Evolutionary conservation across 2,329 filamentous ascomycete genomes (phyloP).

Genomic region (Sporothrix luriei): DNA sequence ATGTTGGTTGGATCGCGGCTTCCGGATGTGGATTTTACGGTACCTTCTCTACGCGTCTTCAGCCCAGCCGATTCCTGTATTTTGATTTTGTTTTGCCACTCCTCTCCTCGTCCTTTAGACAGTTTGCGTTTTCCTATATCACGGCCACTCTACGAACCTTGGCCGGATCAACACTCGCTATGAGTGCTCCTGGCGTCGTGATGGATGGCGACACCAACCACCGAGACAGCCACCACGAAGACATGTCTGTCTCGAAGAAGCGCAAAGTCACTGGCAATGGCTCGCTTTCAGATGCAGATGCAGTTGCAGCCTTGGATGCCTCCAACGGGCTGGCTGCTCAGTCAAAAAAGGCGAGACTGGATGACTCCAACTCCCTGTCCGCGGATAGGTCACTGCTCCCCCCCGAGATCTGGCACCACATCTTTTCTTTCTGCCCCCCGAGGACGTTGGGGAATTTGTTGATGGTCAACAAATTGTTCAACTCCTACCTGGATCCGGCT

Average conservation of each 20-base stretch:
- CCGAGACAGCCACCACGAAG: not conserved
- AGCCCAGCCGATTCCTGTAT: not conserved
- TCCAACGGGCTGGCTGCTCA: not conserved
- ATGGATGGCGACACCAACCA: not conserved
- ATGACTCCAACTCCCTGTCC: not conserved
- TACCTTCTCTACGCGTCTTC: not conserved
- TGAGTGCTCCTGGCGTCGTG: not conserved
- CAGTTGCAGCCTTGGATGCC: not conserved
- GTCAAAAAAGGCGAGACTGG: constrained; percentile 42
- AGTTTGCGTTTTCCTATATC: not conserved
- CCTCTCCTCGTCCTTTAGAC: not conserved
- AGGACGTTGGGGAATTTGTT: constrained; percentile 65
- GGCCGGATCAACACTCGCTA: not conserved
- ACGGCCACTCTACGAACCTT: not conserved
- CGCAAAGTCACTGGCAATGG: not conserved
- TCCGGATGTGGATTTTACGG: not conserved
- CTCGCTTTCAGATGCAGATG: not conserved
- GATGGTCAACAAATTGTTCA: constrained; percentile 68
- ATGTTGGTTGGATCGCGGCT: not conserved
- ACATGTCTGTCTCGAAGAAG: not conserved
- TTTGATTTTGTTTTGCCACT: not conserved
- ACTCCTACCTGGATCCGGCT: constrained; percentile 58
- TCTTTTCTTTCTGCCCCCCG: constrained; percentile 69
- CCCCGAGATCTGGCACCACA: constrained; percentile 68
- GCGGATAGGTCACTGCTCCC: constrained; percentile 49